phyloP scores from a whole-genome alignment of 208 protist species.

The Acanthamoeba healyi region DNA sequence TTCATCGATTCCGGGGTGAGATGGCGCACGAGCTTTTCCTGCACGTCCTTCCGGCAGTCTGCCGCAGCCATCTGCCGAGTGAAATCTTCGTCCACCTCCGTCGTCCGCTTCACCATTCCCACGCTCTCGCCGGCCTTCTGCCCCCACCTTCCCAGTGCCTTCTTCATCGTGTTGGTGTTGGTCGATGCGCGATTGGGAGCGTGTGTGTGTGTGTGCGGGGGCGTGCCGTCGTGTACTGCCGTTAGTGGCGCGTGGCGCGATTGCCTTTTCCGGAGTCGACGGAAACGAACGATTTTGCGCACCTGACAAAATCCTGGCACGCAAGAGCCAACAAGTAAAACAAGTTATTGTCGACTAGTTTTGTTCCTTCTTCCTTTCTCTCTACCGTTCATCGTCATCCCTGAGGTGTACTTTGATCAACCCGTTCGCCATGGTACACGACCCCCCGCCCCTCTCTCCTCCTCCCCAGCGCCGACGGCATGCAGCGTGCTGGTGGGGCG shows the following conservation, averaged over 20 bases:
- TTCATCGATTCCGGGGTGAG: slow-evolving; percentile 44
- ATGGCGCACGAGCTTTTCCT: slow-evolving; percentile 31
- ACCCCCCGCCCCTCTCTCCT: neutral
- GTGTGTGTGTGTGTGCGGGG: no score
- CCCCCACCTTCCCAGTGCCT: slow-evolving; percentile 17
- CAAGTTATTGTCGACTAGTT: neutral
- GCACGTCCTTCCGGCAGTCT: slow-evolving; percentile 8
- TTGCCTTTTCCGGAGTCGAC: no score
- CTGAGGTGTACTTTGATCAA: slow-evolving; percentile 50
- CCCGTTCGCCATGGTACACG: slow-evolving; percentile 6
- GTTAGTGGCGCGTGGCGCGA: neutral
- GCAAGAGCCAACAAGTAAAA: neutral
- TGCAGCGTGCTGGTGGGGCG: neutral
- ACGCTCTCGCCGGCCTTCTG: slow-evolving; percentile 37
- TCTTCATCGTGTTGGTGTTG: slow-evolving; percentile 31
- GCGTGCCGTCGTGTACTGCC: no score
- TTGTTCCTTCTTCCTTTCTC: slow-evolving; percentile 62
- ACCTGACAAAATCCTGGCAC: neutral
- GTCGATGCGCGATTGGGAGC: neutral
- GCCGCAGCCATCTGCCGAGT: neutral
- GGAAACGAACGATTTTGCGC: no score
- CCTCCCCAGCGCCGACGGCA: neutral
- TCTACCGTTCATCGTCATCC: slow-evolving; percentile 61
- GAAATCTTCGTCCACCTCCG: slow-evolving; percentile 54
- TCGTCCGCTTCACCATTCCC: slow-evolving; percentile 46